Conservation (phyloP, 208 protist species). For the Crithidia brevicula region DNA sequence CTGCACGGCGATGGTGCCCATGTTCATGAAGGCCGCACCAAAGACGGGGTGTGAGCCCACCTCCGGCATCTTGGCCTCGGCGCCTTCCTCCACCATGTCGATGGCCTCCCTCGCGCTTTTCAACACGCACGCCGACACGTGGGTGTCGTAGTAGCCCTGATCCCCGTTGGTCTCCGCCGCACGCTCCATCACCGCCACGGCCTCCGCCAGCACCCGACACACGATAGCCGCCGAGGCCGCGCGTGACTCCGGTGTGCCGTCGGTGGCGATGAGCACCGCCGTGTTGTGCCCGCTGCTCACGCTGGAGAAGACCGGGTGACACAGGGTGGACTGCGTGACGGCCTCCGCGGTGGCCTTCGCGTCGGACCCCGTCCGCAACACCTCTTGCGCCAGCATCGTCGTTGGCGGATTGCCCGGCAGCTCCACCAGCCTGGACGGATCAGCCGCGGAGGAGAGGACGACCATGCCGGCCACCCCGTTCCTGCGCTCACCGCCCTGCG, state of each 20-base stretch:
- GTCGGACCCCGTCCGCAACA: slow-evolving; percentile 24
- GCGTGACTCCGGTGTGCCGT: slow-evolving; percentile 26
- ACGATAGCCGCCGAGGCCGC: slow-evolving; percentile 25
- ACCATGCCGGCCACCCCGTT: slow-evolving; percentile 5
- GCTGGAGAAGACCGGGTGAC: slow-evolving; percentile 24
- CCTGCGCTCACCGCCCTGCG: slow-evolving; percentile 6
- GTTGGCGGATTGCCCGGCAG: slow-evolving; percentile 15
- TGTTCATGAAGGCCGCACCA: slow-evolving; percentile 58
- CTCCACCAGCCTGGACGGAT: slow-evolving; percentile 1
- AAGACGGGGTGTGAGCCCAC: slow-evolving; percentile 66
- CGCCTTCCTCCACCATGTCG: slow-evolving; percentile 24
- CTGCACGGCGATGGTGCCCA: slow-evolving; percentile 31
- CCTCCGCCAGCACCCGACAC: slow-evolving; percentile 31
- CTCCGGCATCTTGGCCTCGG: slow-evolving; percentile 25
- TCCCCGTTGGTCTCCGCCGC: slow-evolving; percentile 31
- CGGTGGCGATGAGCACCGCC: slow-evolving; percentile 39
- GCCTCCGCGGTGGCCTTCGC: slow-evolving; percentile 5
- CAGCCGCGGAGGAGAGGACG: slow-evolving; percentile 19
- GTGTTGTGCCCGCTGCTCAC: slow-evolving; percentile 58
- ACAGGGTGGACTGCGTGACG: slow-evolving; percentile 9
- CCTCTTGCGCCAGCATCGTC: slow-evolving; percentile 12
- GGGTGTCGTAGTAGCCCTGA: slow-evolving; percentile 45
- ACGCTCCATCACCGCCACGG: slow-evolving; percentile 30
- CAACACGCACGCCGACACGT: slow-evolving; percentile 42
- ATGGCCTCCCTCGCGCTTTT: slow-evolving; percentile 36